phyloP scores from a whole-genome alignment of 2,329 filamentous ascomycete genomes.

The Byssochlamys sp. region DNA sequence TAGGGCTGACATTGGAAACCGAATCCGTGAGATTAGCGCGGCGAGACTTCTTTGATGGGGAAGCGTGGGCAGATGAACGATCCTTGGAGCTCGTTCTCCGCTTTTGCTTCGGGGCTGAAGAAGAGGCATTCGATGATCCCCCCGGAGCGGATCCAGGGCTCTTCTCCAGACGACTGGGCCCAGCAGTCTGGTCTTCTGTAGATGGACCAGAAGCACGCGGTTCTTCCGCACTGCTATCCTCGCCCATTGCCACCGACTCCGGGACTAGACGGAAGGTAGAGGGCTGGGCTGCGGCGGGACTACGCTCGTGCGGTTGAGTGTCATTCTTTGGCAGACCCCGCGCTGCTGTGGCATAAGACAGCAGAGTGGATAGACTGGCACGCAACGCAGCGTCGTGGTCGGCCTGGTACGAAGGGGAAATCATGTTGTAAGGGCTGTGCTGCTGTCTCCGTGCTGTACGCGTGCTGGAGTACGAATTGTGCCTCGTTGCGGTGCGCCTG shows the following conservation, averaged over 20 bases:
- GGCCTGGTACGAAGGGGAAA: constrained; percentile 65
- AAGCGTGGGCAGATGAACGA: constrained; percentile 19
- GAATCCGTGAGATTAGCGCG: constrained; percentile 21
- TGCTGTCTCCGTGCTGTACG: constrained; percentile 31
- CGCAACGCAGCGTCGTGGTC: constrained; percentile 89
- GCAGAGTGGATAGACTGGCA: constrained; percentile 83
- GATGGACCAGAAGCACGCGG: constrained; percentile 10
- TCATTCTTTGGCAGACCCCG: constrained; percentile 62
- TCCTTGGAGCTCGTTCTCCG: constrained; percentile 30
- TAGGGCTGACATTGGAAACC: constrained; percentile 42
- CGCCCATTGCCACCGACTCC: constrained; percentile 49
- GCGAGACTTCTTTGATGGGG: constrained; percentile 27
- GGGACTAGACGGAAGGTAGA: constrained; percentile 50
- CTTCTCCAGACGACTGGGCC: constrained; percentile 14
- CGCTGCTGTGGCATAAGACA: constrained; percentile 89
- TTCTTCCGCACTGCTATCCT: constrained; percentile 22
- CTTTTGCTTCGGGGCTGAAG: constrained; percentile 17
- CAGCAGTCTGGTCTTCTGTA: constrained; percentile 10
- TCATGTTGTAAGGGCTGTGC: constrained; percentile 55
- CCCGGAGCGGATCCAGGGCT: constrained; percentile 14
- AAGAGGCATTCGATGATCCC: constrained; percentile 7
- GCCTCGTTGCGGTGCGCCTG: constrained; percentile 23
- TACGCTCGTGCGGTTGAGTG: constrained; percentile 16
- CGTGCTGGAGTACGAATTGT: constrained; percentile 29
- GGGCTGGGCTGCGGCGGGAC: constrained; percentile 34